Evolutionary conservation across 495 filamentous ascomycete species (phyloP), one percentile per base, ranked within the genome.

Genomic region (Xylaria curta): DNA sequence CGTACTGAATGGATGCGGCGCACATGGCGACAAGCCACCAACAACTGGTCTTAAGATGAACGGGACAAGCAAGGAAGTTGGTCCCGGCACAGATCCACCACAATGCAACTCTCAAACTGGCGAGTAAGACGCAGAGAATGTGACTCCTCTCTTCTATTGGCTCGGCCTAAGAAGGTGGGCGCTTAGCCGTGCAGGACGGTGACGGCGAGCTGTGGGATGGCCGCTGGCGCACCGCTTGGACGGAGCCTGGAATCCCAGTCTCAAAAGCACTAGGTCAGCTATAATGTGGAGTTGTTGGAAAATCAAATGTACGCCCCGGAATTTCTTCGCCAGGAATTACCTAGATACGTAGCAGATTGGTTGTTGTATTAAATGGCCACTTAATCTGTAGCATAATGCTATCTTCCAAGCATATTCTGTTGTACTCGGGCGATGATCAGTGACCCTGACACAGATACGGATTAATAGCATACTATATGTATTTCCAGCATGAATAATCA

Each of bases 111-210:
- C 46, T 47, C 49, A 40, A 61, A 38, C 36, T 59, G 54, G 40
- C 56, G 59, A 62, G 56, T 62, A 70, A 63, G 56, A 70, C 24
- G 44, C 46, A 63, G 40, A 42, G n/a, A 38, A 21, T 64, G 59
- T 28, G 44, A 44, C 56, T 70, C 44, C 64, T 54, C 59, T 56
- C n/a, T 42, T 6, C 42, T 33, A 70, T 70, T 70, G 68, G 68
- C 4, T 26, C 33, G 24, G 46, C 12, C 28, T 24, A 42, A 36
- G 33, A 33, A 31, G 46, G 47, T 64, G 31, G 59, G 68, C 68
- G 68, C 68, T 70, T 70, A 70, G 42, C 28, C 31, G 24, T 64
- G 60, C 46, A 31, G 68, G 40, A 46, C 58, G 44, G 42, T 49
- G 44, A 70, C 58, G 59, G 59, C 42, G 58, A 42, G 44, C 31